Evolutionary conservation across 176 grass and related monocot species (phyloP).

Genomic region (Oryza punctata): DNA sequence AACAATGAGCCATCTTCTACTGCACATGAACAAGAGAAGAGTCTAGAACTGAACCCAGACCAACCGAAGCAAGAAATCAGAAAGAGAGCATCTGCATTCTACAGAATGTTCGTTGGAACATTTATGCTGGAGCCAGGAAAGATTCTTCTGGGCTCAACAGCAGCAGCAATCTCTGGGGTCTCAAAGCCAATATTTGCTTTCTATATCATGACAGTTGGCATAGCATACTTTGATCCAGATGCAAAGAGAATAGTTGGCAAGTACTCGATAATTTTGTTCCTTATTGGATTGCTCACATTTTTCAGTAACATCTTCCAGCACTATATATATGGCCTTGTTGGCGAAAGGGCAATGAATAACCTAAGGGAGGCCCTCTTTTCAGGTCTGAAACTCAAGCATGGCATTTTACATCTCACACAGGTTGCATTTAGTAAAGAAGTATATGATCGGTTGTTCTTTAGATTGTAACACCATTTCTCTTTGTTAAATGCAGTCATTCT

Average conservation of each 20-base stretch:
- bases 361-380: slow-evolving; percentile 68
- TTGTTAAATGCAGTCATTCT: slow-evolving; percentile 50
- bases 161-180: slow-evolving; percentile 67
- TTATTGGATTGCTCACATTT: slow-evolving; percentile 51
- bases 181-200: slow-evolving; percentile 66
- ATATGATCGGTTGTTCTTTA: slow-evolving; percentile 19
- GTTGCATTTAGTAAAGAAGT: slow-evolving; percentile 22
- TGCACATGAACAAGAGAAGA: slow-evolving; percentile 39
- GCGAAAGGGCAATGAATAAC: slow-evolving; percentile 62
- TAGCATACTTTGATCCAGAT: slow-evolving; percentile 53
- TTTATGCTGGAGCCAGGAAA: slow-evolving; percentile 46
- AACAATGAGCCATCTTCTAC: slow-evolving; percentile 11
- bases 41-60: slow-evolving; percentile 14
- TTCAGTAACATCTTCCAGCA: slow-evolving; percentile 60
- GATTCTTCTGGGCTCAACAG: slow-evolving; percentile 53
- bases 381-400: slow-evolving; percentile 39
- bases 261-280: slow-evolving; percentile 51
- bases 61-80: slow-evolving; percentile 29
- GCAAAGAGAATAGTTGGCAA: slow-evolving; percentile 45
- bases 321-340: slow-evolving; percentile 64
- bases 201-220: slow-evolving; percentile 65
- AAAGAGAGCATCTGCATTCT: slow-evolving; percentile 45
- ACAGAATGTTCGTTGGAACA: slow-evolving; percentile 55
- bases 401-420: neutral
- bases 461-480: slow-evolving; percentile 29